A percentile compares a stretch with the other conserved stretches of the same genome.
Evolutionary conservation across 2,329 filamentous ascomycete genomes (phyloP).

Genomic region (Monilinia vaccinii-corymbosi): DNA sequence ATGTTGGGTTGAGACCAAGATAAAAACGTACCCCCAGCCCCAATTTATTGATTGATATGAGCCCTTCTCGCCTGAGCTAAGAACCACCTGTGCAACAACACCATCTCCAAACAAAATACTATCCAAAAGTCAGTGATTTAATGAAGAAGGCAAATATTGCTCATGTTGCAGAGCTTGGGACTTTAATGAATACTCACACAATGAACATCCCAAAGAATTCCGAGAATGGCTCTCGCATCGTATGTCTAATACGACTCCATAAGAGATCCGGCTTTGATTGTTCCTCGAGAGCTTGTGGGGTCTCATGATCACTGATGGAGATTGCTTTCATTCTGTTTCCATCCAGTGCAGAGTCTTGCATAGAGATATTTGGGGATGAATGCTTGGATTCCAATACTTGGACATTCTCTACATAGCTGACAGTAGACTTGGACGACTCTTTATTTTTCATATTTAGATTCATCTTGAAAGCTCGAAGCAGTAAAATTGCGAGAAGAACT

Average conservation of each 20-base stretch:
- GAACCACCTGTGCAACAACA: conserved; percentile 57
- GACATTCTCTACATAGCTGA: background rate
- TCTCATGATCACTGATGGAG: conserved; percentile 27
- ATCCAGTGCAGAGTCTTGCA: background rate
- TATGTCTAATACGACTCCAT: conserved; percentile 21
- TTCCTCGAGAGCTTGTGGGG: conserved; percentile 25
- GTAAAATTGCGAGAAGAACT: background rate
- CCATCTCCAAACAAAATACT: conserved; percentile 55
- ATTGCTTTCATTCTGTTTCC: background rate
- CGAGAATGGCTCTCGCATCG: conserved; percentile 37
- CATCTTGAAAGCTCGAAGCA: background rate
- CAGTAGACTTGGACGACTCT: background rate
- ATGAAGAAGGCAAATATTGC: background rate
- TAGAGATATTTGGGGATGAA: background rate
- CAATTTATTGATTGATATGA: conserved; percentile 26
- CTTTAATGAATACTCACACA: conserved; percentile 28
- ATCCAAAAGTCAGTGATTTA: background rate
- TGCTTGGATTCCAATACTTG: background rate
- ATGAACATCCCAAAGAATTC: conserved; percentile 64
- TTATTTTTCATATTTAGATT: background rate
- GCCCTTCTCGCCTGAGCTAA: conserved; percentile 30
- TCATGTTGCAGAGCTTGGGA: fast-evolving
- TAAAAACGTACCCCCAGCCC: conserved; percentile 24
- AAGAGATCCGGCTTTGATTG: conserved; percentile 19
- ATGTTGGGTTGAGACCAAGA: background rate